Percentiles rank a stretch among this genome's conserved stretches.
Evolutionary conservation across 148 eudicot genomes (phyloP).

Genomic region (Rhododendron mucronatum): DNA sequence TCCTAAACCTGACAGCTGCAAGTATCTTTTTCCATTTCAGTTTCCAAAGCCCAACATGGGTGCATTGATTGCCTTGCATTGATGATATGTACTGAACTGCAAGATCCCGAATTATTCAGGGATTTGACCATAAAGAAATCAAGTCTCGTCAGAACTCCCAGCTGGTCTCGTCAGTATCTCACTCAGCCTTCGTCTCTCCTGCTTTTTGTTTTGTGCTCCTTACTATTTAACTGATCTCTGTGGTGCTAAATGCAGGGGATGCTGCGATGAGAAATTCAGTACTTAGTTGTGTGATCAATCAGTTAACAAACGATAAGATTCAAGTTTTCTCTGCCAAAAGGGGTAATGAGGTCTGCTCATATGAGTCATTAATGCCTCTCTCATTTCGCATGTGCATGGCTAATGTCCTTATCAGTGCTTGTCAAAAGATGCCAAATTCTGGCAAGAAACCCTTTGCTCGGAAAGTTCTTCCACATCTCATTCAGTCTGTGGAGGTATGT

Average conservation of each 20-base stretch:
- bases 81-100: constrained; percentile 65
- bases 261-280: constrained; percentile 24
- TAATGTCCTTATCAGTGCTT: constrained; percentile 78
- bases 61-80: constrained; percentile 84
- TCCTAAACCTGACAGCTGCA: background rate
- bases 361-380: constrained; percentile 18
- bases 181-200: background rate
- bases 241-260: constrained; percentile 29
- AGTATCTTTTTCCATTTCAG: constrained; percentile 25
- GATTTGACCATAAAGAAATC: constrained; percentile 21
- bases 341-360: constrained; percentile 9
- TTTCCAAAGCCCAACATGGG: constrained; percentile 80
- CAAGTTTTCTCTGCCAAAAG: constrained; percentile 10
- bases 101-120: constrained; percentile 28
- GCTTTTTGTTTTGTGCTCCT: background rate
- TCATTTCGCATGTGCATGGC: constrained; percentile 84
- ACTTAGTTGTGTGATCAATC: constrained; percentile 47
- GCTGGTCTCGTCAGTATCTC: constrained; percentile 8
- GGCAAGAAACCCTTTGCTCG: constrained; percentile 51
- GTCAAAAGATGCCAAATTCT: constrained; percentile 61
- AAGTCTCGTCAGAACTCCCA: constrained; percentile 11
- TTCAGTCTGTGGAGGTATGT: constrained; percentile 35
- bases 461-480: constrained; percentile 46
- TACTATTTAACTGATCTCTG: constrained; percentile 11
- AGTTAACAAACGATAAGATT: constrained; percentile 24